Evolutionary conservation across 108 stramenopile genomes (phyloP), one percentile per base, ranked within the genome.

Genomic region (Aurantiochytrium sp.): DNA sequence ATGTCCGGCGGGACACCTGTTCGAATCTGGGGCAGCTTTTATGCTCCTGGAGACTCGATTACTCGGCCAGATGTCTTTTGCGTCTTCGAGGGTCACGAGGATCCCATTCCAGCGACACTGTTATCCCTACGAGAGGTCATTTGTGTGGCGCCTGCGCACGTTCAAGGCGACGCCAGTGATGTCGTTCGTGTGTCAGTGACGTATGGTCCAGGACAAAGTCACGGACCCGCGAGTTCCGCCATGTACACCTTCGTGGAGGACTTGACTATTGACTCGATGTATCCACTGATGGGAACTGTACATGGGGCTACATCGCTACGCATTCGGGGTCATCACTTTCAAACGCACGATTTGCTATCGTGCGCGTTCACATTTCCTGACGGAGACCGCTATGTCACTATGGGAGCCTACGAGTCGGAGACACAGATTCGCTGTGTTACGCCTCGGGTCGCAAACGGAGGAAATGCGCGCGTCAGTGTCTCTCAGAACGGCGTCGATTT

Each of bases 251-350:
- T 35, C 35, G 35, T 35, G 35, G 35, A 35, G 35, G 28, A 55
- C 2, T 58, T 69, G 35, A 28, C 8, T 0, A 23, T 88, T 4
- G 55, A 16, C 8, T 29, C 58, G 42, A 28, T 92, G 6, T 71
- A 21, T 14, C 92, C 92, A 19, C 19, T 5, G 25, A 58, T 51
- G 49, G 92, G 92, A 6, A 47, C 91, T 4, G 42, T 45, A 29
- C 57, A 42, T 8, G 92, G 92, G 16, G 92, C 92, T 12, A 92
- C 92, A 6, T 12, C 42, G 21, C 88, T 92, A 1, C 35, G 72
- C 5, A 51, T 35, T 35, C 35, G 35, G 2, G 35, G 35, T 35
- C 25, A 23, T 4, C 42, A 25, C 49, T 93, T 93, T 47, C 21
- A 8, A 14, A 88, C 53, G 14, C n/a, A 44, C 4, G 76, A 89